These are phyloP conservation scores for Hevea brasiliensis DNA, from an alignment of 345 rosid species.

Conservation along the genomic window DNA sequence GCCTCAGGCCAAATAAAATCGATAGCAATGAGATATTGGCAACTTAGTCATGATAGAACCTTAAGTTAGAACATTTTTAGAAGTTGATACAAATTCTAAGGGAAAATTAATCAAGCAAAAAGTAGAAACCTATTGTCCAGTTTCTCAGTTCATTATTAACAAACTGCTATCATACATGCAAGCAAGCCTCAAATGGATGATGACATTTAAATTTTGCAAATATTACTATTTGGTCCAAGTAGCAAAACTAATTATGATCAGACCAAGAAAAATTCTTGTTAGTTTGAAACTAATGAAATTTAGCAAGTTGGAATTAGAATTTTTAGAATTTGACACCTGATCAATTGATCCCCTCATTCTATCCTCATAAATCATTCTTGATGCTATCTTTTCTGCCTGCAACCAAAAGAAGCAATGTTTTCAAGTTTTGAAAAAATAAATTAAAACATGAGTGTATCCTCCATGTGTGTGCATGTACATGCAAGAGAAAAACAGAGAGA, in stretches of 20 bases:
- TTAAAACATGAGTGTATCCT: not conserved
- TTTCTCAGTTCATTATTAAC: not conserved
- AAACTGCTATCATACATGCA: not conserved
- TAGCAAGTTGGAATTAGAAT: not conserved
- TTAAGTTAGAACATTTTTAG: too few species aligned
- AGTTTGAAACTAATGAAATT: not conserved
- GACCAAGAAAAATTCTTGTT: not conserved
- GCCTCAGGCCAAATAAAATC: too few species aligned
- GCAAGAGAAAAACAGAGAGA: not conserved
- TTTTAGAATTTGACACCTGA: constrained; percentile 53
- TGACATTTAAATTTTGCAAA: not conserved
- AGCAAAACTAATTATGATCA: not conserved
- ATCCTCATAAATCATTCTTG: constrained; percentile 93
- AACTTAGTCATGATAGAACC: too few species aligned
- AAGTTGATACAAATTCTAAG: too few species aligned
- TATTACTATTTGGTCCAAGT: not conserved
- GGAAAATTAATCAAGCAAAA: not conserved
- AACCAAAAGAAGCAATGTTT: not conserved
- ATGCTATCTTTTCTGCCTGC: constrained; percentile 98
- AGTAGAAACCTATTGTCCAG: not conserved
- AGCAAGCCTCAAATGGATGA: not conserved
- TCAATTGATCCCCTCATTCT: constrained; percentile 97
- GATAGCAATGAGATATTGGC: not conserved
- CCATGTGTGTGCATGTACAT: not conserved
- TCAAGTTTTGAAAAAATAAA: not conserved